Evolutionary conservation across 2,329 filamentous ascomycete genomes (phyloP), one percentile per base, ranked within the genome.

Genomic region (Penicillium sp.): DNA sequence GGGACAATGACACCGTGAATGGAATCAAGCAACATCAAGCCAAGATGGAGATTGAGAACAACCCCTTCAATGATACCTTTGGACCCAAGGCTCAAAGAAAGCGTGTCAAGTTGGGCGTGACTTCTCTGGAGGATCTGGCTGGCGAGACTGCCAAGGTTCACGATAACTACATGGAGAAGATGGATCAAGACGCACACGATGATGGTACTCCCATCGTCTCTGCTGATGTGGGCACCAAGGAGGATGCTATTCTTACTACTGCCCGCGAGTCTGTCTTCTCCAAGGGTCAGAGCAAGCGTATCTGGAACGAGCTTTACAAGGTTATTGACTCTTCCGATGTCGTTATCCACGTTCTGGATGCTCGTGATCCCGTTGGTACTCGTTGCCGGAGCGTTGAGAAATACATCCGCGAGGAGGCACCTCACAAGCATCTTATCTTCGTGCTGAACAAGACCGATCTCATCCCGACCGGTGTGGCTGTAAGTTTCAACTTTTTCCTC

Each of bases 301-400:
- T 96, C 65, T 96, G 91, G 92, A 97, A 97, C 76, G 93, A 99
- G 73, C 79, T 97, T 42, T 89, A 94, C 81, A 95, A 96, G 77
- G 92, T 94, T 67, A 94, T 97, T 58, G 93, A 97, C 76, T 95
- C 91, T 3, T 94, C 89, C 9, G 94, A 99, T 74, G 93, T 99
- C 33, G 86, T 99, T 44, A 88, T 99, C n/a, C 94, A 97, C 68
- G 89, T 96, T 14, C 79, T 96, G 1, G 93, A 97, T 74, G 92
- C 92, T 40, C 83, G 92, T 75, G 92, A 96, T 74, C 92, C 92
- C 3, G 77, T 93, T 11, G 94, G 94, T 31, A 97, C 94, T 15
- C 84, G 94, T 53, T 99, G 94, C 79, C 84, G 87, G 27, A 90
- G 89, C 66, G 87, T 96, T 23, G 90, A 99, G 72, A 96, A 97